A percentile compares a stretch with the other conserved stretches of the same genome.
Conservation (phyloP, 768 basidiomycete species). For the Kwoniella sp. region DNA sequence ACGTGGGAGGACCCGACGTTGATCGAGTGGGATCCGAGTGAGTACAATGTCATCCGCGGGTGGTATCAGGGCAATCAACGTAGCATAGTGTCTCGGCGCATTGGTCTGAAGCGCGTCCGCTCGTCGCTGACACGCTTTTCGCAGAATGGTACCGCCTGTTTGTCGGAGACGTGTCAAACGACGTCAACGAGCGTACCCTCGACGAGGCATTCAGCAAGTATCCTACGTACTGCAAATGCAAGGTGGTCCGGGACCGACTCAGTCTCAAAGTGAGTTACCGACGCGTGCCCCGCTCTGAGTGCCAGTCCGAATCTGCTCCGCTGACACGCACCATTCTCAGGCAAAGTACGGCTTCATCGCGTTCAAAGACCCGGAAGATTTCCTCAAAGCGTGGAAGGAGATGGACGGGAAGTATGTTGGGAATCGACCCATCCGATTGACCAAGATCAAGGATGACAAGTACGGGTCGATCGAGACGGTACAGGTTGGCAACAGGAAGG, state of each 20-base stretch:
- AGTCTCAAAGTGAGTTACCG: slow-evolving; percentile 71
- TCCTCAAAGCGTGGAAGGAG: slow-evolving; percentile 97
- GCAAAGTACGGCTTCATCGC: slow-evolving; percentile 97
- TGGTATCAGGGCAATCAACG: too few relatives aligned
- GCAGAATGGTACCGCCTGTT: slow-evolving; percentile 95
- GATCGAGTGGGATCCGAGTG: slow-evolving; percentile 95
- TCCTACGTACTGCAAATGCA: slow-evolving; percentile 85
- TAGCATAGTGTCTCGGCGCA: too few relatives aligned
- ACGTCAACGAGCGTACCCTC: slow-evolving; percentile 92
- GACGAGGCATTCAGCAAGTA: slow-evolving; percentile 91
- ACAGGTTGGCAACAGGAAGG: slow-evolving; percentile 84
- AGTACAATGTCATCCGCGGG: too few relatives aligned
- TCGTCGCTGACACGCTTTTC: not conserved
- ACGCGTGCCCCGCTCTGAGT: not conserved
- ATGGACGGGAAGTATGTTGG: slow-evolving; percentile 99
- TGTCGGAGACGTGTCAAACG: slow-evolving; percentile 95
- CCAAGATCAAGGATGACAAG: slow-evolving; percentile 81
- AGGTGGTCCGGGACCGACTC: slow-evolving; percentile 88
- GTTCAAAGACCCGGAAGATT: slow-evolving; percentile 97
- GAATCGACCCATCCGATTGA: slow-evolving; percentile 91
- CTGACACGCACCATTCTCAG: slow-evolving; percentile 51
- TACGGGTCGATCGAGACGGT: slow-evolving; percentile 69
- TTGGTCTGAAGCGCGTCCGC: too few relatives aligned
- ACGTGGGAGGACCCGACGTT: slow-evolving; percentile 98
- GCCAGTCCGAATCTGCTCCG: not conserved